Conservation (phyloP, 1,284 basidiomycete species). For the Sporisorium exsertum region DNA sequence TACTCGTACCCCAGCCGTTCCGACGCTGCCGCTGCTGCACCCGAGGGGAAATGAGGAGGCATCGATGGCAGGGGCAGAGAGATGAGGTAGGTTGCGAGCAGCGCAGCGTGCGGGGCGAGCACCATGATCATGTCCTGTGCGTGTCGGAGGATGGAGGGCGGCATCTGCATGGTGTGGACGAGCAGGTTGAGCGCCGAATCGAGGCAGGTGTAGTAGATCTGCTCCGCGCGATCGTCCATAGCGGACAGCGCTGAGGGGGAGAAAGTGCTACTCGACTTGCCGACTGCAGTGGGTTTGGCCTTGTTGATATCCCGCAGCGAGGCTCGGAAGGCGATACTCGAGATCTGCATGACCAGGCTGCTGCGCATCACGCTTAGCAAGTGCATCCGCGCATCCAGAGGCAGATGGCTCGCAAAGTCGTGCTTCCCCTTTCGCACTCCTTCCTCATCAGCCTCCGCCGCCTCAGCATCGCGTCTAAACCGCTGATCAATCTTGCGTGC, state of each 20-base stretch:
- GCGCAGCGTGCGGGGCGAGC: constrained; percentile 49
- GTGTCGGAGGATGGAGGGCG: constrained; percentile 35
- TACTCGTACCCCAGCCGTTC: constrained; percentile 29
- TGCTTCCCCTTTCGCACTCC: not conserved
- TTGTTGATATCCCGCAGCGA: constrained; percentile 51
- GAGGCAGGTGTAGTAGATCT: constrained; percentile 51
- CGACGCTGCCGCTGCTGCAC: constrained; percentile 17
- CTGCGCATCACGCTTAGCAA: constrained; percentile 44
- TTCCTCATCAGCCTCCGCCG: not conserved
- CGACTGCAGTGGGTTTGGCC: constrained; percentile 21
- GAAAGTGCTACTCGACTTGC: constrained; percentile 22
- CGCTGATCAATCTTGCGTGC: constrained; percentile 42
- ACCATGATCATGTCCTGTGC: constrained; percentile 56
- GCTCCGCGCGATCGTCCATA: constrained; percentile 47
- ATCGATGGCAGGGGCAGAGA: constrained; percentile 36
- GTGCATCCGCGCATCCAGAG: constrained; percentile 33
- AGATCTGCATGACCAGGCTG: constrained; percentile 53
- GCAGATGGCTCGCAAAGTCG: constrained; percentile 21
- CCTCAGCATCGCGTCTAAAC: constrained; percentile 18
- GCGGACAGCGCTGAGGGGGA: constrained; percentile 34
- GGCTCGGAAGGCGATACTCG: constrained; percentile 46
- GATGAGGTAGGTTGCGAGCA: constrained; percentile 52
- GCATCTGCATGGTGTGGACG: constrained; percentile 41
- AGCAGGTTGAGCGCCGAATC: constrained; percentile 48
- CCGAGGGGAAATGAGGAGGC: constrained; percentile 21